Base-by-base conservation (phyloP, 2,329 filamentous ascomycete genomes). In the Fusarium drepaniforme region DNA sequence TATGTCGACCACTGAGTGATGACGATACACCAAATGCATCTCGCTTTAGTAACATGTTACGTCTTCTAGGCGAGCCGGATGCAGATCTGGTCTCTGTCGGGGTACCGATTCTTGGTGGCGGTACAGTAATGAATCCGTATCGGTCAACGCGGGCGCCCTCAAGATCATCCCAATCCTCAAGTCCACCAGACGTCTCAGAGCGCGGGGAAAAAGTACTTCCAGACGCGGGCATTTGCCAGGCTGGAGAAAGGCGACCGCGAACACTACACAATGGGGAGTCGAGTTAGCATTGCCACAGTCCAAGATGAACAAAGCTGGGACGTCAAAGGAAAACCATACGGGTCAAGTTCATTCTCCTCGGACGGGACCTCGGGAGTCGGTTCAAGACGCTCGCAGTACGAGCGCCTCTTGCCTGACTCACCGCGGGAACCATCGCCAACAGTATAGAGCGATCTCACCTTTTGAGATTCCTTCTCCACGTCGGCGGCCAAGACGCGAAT, bases 151-250 rank as follows among this genome's bases (percentile, higher is more conserved):
- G 88, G 60, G 84, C 85, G 37, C 87, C 89, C 64, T 90, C 84
- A 3, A 93, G 84, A 74, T 93, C 89, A 77, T 92, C 89, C 91
- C 90, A 93, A 77, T 93, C 91, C 79, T 93, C 91, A 23, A 92
- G 84, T 18, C 90, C 89, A 57, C 90, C 89, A 62, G 78, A 40
- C 57, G 76, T 77, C 62, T 86, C 85, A 82, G 78, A 86, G 84
- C 75, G 82, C 75, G 81, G 84, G 71, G 84, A 85, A 76, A 82
- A 86, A 74, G 84, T 86, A 81, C 82, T 86, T 83, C 78, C 83
- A 81, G 84, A 86, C 73, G 78, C 82, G 78, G 82, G 83, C 73
- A 83, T 83, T 78, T 74, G 80, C 78, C 79, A 82, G 37, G 75
- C 77, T 64, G 81, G 81, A 66, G 77, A 80, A 74, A 80, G 81